phyloP scores from a whole-genome alignment of 768 basidiomycete genomes.

The Suillus americanus region DNA sequence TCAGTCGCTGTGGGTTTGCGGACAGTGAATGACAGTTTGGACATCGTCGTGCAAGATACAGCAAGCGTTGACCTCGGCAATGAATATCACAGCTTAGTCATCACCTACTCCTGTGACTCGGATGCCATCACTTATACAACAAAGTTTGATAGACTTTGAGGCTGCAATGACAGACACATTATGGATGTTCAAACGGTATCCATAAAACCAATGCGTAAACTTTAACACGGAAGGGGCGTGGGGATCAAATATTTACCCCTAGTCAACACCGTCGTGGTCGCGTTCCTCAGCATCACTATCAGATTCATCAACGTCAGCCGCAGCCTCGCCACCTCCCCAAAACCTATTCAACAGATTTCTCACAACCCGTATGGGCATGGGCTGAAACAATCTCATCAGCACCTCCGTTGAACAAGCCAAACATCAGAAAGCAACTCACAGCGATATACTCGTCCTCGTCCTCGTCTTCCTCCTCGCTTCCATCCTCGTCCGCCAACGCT shows the following conservation, averaged over 20 bases:
- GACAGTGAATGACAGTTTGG: conserved; percentile 80
- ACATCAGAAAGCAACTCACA: conserved; percentile 35
- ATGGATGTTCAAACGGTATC: not conserved
- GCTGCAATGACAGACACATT: not conserved
- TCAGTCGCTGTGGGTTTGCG: conserved; percentile 71
- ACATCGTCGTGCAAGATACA: conserved; percentile 14
- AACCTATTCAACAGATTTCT: conserved; percentile 60
- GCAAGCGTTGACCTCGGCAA: not conserved
- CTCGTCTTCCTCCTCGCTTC: conserved; percentile 40
- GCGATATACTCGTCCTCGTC: conserved; percentile 47
- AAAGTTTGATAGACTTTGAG: not conserved
- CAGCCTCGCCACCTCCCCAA: conserved; percentile 45
- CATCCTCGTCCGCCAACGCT: conserved; percentile 26
- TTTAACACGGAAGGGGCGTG: not conserved
- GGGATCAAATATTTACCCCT: not conserved
- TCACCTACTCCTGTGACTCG: not conserved
- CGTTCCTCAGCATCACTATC: conserved; percentile 6
- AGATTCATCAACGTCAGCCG: conserved; percentile 17
- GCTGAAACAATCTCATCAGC: conserved; percentile 33
- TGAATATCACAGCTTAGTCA: not conserved
- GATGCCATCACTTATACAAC: no score
- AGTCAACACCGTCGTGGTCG: conserved; percentile 5
- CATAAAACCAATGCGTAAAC: not conserved
- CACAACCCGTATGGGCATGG: conserved; percentile 57
- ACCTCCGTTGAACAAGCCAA: not conserved